Evolutionary conservation across 805 yeast species (phyloP).

Genomic region (Hanseniaspora guilliermondii): DNA sequence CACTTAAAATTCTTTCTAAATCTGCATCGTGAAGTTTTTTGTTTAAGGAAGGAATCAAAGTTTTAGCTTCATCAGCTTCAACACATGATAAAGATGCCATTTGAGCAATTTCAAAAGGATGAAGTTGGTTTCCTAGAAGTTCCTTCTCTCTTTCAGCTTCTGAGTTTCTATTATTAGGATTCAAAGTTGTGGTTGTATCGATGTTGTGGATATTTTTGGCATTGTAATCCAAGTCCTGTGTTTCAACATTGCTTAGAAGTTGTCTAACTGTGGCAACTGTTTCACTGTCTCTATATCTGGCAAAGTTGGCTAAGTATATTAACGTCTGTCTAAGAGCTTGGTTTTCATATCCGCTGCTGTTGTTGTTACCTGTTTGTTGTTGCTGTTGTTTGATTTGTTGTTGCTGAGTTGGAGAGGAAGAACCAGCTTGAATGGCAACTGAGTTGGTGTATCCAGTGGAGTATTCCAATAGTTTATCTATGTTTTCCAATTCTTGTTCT

Average conservation of each 20-base stretch:
- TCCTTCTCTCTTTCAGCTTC: constrained; percentile 9
- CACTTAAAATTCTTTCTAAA: constrained; percentile 74
- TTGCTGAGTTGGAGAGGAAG: constrained; percentile 12
- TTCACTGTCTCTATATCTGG: constrained; percentile 83
- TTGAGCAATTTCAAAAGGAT: constrained; percentile 94
- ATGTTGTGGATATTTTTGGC: constrained; percentile 35
- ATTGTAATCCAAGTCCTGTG: constrained; percentile 11
- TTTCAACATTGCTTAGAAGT: constrained; percentile 46
- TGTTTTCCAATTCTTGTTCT: constrained; percentile 30
- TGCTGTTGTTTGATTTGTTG: constrained; percentile 1
- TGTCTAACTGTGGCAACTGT: constrained; percentile 90
- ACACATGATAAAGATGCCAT: constrained; percentile 80
- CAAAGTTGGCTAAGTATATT: constrained; percentile 71
- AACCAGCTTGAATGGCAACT: constrained; percentile 3
- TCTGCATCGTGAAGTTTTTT: constrained; percentile 77
- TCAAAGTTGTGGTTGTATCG: neutral
- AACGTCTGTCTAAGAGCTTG: constrained; percentile 86
- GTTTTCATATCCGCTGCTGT: constrained; percentile 44
- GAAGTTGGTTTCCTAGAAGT: constrained; percentile 41
- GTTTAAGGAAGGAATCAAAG: constrained; percentile 76
- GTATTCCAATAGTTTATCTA: constrained; percentile 26
- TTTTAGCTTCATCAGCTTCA: constrained; percentile 93
- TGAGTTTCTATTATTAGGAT: neutral
- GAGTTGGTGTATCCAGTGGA: constrained; percentile 20
- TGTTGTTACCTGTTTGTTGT: constrained; percentile 4